Evolutionary conservation across 2,329 filamentous ascomycete species (phyloP), one percentile per base, ranked within the genome.

Genomic region (Curvularia verruculosa): DNA sequence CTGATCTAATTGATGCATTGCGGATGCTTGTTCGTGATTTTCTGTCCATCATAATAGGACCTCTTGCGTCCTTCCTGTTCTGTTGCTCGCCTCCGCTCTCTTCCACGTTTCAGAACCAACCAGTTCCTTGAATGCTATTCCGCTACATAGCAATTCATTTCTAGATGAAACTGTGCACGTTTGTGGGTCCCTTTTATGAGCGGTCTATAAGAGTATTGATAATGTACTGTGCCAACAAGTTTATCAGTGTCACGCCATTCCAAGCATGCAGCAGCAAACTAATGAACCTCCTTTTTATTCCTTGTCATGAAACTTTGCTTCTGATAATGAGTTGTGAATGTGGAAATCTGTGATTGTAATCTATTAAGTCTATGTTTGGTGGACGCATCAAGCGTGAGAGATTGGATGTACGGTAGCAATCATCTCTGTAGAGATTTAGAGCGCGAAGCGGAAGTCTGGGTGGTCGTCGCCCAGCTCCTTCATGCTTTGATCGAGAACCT

Each of bases 371-470:
- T 19, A 46, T 45, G 13, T 45, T 31, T 4, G 26, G 18, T 21
- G 15, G 5, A 18, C 43, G 18, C 26, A 8, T 29, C 28, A 26
- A 18, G 18, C 28, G 26, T 10, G 18, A 19, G 43, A 13, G 24
- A 29, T n/a, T 45, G 29, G n/a, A 21, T 46, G 34, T 18, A 18
- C 18, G n/a, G 28, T 19, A 21, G 12, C 18, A 34, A 19, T 19
- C 13, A 23, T 46, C 6, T 29, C 44, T 31, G 15, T 1, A 23
- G 15, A 36, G 6, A 26, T 28, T 8, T 61, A 67, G 48, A 67
- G 58, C n/a, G 51, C 59, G 36, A 65, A 85, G 21, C 81, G 77
- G 64, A 84, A 85, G 21, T 80, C 78, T 1, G 84, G 83, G 67
- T 85, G 82, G 34, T 75, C 70, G 55, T 82, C 81, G 0, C 83